A percentile compares a stretch with the other conserved stretches of the same genome.
These are phyloP conservation scores for Penicillium sp. DNA, from an alignment of 2,329 filamentous ascomycete species.

Conservation along the genomic window DNA sequence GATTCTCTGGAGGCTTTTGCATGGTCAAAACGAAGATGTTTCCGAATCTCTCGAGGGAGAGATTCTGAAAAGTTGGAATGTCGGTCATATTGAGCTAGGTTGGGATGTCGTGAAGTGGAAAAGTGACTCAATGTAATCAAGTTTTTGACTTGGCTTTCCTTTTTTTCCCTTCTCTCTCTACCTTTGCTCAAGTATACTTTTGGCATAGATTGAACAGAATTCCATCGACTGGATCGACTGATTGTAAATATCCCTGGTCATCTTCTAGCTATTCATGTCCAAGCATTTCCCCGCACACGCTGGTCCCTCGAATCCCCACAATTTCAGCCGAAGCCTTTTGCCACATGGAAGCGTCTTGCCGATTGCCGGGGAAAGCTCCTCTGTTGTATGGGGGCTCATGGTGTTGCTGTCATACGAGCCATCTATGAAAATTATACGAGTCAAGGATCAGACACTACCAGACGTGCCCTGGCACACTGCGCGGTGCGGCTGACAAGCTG, in stretches of 20 bases:
- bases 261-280: too few relatives aligned
- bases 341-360: constrained; percentile 4
- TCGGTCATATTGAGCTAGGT: constrained; percentile 15
- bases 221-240: too few relatives aligned
- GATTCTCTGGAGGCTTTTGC: constrained; percentile 51
- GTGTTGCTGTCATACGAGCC: too few relatives aligned
- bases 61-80: constrained; percentile 34
- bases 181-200: too few relatives aligned
- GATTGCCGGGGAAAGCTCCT: constrained; percentile 6
- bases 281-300: constrained; percentile 9
- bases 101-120: not conserved
- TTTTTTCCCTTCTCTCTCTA: not conserved
- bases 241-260: too few relatives aligned
- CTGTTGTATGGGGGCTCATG: too few relatives aligned
- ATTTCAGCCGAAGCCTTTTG: not conserved
- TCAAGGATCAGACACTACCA: too few relatives aligned
- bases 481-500: too few relatives aligned
- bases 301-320: constrained; percentile 4
- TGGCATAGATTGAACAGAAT: not conserved
- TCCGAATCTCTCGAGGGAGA: constrained; percentile 43
- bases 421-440: too few relatives aligned
- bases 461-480: too few relatives aligned
- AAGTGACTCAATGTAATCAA: not conserved
- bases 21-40: constrained; percentile 49
- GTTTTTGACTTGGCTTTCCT: not conserved